Evolutionary conservation across 1,284 basidiomycete species (phyloP).

Genomic region (Leccinum pallidistipes): DNA sequence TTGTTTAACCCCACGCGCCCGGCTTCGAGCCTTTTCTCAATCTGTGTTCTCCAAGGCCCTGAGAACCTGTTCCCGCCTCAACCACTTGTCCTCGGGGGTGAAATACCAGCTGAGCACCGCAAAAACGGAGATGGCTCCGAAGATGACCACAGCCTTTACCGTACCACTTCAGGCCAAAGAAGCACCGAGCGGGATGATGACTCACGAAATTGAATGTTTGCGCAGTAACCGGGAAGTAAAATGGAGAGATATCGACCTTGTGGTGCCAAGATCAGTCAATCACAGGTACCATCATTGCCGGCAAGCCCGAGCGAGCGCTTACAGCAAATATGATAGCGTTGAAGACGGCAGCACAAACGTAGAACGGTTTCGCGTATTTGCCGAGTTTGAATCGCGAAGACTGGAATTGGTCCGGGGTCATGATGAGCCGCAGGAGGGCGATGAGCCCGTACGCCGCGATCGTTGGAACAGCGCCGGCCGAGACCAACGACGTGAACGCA

Average conservation of each 20-base stretch:
- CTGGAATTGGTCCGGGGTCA: slow-evolving; percentile 76
- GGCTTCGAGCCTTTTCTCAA: slow-evolving; percentile 10
- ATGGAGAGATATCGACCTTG: slow-evolving; percentile 77
- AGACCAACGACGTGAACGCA: slow-evolving; percentile 83
- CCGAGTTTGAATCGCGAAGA: slow-evolving; percentile 72
- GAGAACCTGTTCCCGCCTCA: slow-evolving; percentile 59
- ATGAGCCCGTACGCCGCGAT: slow-evolving; percentile 84
- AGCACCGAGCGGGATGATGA: slow-evolving; percentile 13
- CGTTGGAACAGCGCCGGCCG: slow-evolving; percentile 78
- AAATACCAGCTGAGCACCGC: slow-evolving; percentile 76
- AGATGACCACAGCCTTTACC: slow-evolving; percentile 69
- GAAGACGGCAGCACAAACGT: slow-evolving; percentile 65
- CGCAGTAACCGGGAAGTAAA: slow-evolving; percentile 75
- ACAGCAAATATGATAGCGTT: slow-evolving; percentile 74
- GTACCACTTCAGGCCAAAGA: slow-evolving; percentile 16
- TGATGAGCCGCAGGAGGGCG: slow-evolving; percentile 63
- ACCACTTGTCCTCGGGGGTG: slow-evolving; percentile 75
- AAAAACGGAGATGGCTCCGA: slow-evolving; percentile 74
- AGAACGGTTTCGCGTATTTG: slow-evolving; percentile 63
- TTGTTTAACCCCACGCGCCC: background rate
- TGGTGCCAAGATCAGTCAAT: slow-evolving; percentile 1
- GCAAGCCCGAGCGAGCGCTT: slow-evolving; percentile 29
- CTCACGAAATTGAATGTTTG: slow-evolving; percentile 79
- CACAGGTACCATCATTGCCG: background rate
- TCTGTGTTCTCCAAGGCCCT: slow-evolving; percentile 45